Base-by-base conservation (phyloP, 2,329 filamentous ascomycete genomes). In the Aureobasidium sp. region DNA sequence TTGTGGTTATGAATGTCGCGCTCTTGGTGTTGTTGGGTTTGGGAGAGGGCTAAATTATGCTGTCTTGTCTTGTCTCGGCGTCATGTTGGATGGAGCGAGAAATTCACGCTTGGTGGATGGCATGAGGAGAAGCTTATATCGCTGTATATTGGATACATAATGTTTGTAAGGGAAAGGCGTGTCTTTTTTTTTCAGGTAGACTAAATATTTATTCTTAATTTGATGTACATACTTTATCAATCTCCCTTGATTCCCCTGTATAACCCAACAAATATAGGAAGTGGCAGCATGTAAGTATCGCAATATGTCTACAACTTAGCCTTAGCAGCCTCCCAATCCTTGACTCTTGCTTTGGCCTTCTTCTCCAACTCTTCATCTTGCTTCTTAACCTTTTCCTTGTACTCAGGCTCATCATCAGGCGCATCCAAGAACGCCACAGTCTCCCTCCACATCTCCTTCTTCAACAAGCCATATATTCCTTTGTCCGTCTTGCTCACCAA, bases 1-100 rank as follows among this genome's bases (percentile, higher is more conserved):
- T 94, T 69, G 82, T 85, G 0, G 76, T 89, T 8, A 88, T 93
- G 87, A 92, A 93, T 70, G 79, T 91, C n/a, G 87, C 89, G 0
- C 82, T 90, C 64, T 71, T 92, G 66, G 89, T 90, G 3, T 71
- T 92, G 59, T 74, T 79, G 39, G 82, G 79, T 9, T 70, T 89
- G 68, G 86, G 85, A 16, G 13, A 67, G 65, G 21, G 67, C 27
- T 51, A 30, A 32, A 11, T 5, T 11, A 48, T 9, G 21, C 14
- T 4, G 34, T 16, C 13, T 1, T 14, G 14, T 34, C 25, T 44
- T 7, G 1, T 13, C 6, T 30, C 29, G 29, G 11, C 4, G 41
- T 4, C n/a, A 25, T 13, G 14, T 27, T 25, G 21, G 13, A 41
- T 41, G 16, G 21, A 21, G 21, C 21, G 37, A 41, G 16, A 41